Conservation (phyloP, 1,284 basidiomycete species). For the Tetrapyrgos nigripes region DNA sequence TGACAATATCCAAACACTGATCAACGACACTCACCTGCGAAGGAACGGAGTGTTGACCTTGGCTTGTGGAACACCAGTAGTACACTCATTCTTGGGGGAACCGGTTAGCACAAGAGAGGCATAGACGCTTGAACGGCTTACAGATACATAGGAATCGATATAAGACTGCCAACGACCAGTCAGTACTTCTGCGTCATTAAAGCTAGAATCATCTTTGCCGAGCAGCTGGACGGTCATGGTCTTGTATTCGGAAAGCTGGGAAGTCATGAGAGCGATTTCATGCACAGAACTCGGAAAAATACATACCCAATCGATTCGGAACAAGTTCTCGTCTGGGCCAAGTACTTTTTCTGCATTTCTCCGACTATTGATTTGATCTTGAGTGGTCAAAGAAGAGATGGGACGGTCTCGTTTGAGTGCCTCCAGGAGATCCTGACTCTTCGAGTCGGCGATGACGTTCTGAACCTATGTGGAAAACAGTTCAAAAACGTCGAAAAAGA, state of each 20-base stretch:
- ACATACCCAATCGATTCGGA: slow-evolving; percentile 90
- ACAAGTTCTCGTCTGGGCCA: slow-evolving; percentile 91
- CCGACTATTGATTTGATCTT: slow-evolving; percentile 87
- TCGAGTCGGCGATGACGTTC: slow-evolving; percentile 77
- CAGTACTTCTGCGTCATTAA: slow-evolving; percentile 85
- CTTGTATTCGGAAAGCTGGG: slow-evolving; percentile 72
- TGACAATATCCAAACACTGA: background rate
- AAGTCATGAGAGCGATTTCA: background rate
- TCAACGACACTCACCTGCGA: slow-evolving; percentile 57
- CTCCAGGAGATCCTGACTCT: slow-evolving; percentile 86
- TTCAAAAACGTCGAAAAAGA: slow-evolving; percentile 4
- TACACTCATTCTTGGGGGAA: slow-evolving; percentile 52
- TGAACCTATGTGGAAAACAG: slow-evolving; percentile 60
- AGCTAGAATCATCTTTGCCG: slow-evolving; percentile 87
- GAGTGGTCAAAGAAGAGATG: slow-evolving; percentile 65
- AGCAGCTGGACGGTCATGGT: slow-evolving; percentile 87
- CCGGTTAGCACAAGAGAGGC: background rate
- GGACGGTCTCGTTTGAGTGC: slow-evolving; percentile 82
- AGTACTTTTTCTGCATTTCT: slow-evolving; percentile 85
- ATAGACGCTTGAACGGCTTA: slow-evolving; percentile 41
- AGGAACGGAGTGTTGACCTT: slow-evolving; percentile 78
- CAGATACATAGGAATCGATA: slow-evolving; percentile 87
- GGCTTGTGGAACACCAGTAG: slow-evolving; percentile 54
- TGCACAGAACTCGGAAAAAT: too few relatives aligned
- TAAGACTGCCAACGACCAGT: slow-evolving; percentile 91